Conservation (phyloP, 208 protist species). For the Leishmania guyanensis region DNA sequence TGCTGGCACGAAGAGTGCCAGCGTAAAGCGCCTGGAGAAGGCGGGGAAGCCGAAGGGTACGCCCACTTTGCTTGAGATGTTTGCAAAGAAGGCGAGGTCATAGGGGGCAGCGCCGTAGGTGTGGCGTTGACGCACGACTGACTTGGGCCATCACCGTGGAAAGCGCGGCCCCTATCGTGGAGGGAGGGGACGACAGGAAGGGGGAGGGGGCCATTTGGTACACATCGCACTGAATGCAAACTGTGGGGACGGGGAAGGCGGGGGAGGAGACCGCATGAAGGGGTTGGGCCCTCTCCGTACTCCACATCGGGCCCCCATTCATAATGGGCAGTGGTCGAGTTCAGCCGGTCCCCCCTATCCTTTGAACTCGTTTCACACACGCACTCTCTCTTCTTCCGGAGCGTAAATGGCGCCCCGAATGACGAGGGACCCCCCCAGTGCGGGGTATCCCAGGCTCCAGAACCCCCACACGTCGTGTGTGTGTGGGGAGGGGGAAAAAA, state of each 20-base stretch:
- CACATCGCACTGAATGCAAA: too few species aligned
- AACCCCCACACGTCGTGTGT: background rate
- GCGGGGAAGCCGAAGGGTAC: slow-evolving; percentile 54
- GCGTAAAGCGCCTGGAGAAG: slow-evolving; percentile 61
- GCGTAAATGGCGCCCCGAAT: background rate
- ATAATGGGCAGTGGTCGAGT: background rate
- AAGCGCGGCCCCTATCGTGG: too few species aligned
- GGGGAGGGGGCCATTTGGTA: too few species aligned
- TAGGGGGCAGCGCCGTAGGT: background rate
- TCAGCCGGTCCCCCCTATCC: background rate
- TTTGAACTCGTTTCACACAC: background rate
- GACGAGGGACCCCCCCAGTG: background rate
- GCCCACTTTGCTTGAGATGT: slow-evolving; percentile 65
- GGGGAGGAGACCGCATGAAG: background rate
- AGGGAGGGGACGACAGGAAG: too few species aligned
- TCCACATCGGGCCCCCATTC: background rate
- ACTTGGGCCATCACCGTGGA: background rate
- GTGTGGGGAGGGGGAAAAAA: background rate
- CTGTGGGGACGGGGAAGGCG: too few species aligned
- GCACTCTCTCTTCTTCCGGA: background rate
- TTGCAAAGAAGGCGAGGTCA: slow-evolving; percentile 40
- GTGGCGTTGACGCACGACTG: background rate
- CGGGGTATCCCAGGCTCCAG: too few species aligned
- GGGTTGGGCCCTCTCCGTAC: background rate
- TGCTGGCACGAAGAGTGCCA: slow-evolving; percentile 39